Base-by-base conservation (phyloP, 352 stramenopile genomes). In the Pythium plurisporium region DNA sequence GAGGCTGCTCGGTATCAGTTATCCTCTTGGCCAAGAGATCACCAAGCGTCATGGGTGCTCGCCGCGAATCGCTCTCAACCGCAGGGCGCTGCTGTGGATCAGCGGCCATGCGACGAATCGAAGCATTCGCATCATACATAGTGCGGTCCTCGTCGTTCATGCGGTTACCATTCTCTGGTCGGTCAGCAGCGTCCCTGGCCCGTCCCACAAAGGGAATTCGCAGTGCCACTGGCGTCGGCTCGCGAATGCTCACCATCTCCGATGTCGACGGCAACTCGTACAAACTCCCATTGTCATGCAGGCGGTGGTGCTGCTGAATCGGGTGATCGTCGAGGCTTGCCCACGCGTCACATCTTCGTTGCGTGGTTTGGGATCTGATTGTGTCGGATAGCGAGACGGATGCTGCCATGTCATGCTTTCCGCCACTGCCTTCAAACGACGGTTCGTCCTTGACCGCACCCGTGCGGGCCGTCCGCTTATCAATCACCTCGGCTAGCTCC, bases 201-300 rank as follows among this genome's bases (percentile, higher is more conserved):
- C 19, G 17, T 9, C 20, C 37, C 25, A 22, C 23, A 4, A 31
- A 14, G 6, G 36, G 29, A 3, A 19, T 5, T 26, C 36, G 50
- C 7, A 40, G 44, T 25, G 5, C 6, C 29, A 49, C 8, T 34
- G 51, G 36, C 34, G 19, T 29, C 8, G 44, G 33, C 9, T 68
- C 52, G 1, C 57, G 26, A 29, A 79, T 73, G 15, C 49, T 34
- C 22, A 79, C 57, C 70, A 79, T 79, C 55, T 75, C 67, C 1
- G 70, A 79, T 6, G 67, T 79, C n/a, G 70, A 75, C 8, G 70
- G 70, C 1, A 79, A 63, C 23, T 77, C 69, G 5, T 30, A 36
- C n/a, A 52, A 20, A 23, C 29, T 27, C 45, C 48, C 8, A 11
- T 49, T 23, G 1, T 54, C 43, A n/a, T 46, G 31, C 12, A 23